Evolutionary conservation across 441 rosid species (phyloP).

Genomic region (Populus hybrid): DNA sequence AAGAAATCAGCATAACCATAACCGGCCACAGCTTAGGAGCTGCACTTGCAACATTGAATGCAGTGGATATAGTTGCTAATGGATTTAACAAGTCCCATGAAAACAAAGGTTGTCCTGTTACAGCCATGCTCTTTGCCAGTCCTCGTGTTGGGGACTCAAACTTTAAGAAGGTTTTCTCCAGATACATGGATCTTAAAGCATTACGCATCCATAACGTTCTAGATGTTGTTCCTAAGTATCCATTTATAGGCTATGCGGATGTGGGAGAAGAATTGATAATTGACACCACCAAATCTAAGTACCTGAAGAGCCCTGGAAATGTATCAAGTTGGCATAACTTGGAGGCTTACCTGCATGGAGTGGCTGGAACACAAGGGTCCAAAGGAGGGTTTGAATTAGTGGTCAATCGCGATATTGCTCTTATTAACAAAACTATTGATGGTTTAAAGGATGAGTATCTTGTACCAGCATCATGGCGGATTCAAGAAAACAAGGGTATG

Average conservation of each 20-base stretch:
- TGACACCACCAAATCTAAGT: conserved; percentile 39
- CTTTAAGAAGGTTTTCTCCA: conserved; percentile 24
- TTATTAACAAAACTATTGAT: background rate
- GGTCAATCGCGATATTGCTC: conserved; percentile 16
- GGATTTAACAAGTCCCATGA: conserved; percentile 26
- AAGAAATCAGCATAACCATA: conserved; percentile 57
- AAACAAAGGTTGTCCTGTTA: conserved; percentile 25
- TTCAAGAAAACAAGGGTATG: conserved; percentile 7
- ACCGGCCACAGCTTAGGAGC: conserved; percentile 65
- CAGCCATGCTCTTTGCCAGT: conserved; percentile 31
- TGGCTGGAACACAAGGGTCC: conserved; percentile 52
- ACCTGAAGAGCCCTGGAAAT: conserved; percentile 38
- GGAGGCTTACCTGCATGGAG: conserved; percentile 54
- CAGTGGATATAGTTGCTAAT: conserved; percentile 47
- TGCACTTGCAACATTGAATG: conserved; percentile 50
- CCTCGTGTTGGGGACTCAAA: conserved; percentile 32
- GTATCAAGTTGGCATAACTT: conserved; percentile 37
- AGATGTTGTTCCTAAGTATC: conserved; percentile 41
- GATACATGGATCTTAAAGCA: conserved; percentile 22
- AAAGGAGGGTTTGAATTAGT: conserved; percentile 35
- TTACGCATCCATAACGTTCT: conserved; percentile 39
- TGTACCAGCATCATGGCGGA: conserved; percentile 10
- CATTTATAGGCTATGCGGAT: conserved; percentile 29
- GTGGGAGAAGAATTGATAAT: conserved; percentile 43
- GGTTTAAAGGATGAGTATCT: background rate